A percentile compares a stretch with the other conserved stretches of the same genome.
phyloP scores from a whole-genome alignment of 495 filamentous ascomycete genomes.

The Apodospora peruviana region DNA sequence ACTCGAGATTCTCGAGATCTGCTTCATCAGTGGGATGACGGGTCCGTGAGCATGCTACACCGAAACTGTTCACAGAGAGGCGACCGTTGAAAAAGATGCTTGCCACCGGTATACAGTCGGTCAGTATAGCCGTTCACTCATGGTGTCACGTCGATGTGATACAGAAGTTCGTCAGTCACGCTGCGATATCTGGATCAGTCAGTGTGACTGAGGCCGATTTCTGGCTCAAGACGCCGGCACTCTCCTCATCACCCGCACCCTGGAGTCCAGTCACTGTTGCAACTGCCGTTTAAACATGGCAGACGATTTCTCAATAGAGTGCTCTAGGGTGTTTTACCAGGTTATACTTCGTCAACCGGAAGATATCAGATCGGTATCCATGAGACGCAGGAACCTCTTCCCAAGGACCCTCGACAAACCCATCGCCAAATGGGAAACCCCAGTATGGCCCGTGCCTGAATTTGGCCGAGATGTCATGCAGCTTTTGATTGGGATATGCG shows the following conservation, averaged over 20 bases:
- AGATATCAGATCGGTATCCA: not conserved
- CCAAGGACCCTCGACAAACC: slow-evolving; percentile 8
- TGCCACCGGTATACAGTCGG: not conserved
- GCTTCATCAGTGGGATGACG: too few species aligned
- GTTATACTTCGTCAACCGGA: not conserved
- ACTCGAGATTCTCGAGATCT: not conserved
- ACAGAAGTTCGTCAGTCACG: not conserved
- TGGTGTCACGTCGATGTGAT: not conserved
- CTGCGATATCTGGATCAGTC: too few species aligned
- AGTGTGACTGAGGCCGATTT: too few species aligned
- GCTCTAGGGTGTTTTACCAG: too few species aligned
- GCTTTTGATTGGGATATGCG: slow-evolving; percentile 7
- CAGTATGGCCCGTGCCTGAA: slow-evolving; percentile 12
- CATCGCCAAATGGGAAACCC: not conserved
- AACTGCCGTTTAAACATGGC: not conserved
- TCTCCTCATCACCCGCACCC: not conserved
- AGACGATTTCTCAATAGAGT: too few species aligned
- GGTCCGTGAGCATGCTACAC: slow-evolving; percentile 8
- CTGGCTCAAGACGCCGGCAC: not conserved
- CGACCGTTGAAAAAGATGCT: not conserved
- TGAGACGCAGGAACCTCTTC: not conserved
- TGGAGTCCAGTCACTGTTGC: not conserved
- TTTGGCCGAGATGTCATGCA: slow-evolving; percentile 8
- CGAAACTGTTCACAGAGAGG: not conserved
- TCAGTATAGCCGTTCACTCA: not conserved